Base-by-base conservation (phyloP, 768 basidiomycete genomes). In the Boletellus emodensis region DNA sequence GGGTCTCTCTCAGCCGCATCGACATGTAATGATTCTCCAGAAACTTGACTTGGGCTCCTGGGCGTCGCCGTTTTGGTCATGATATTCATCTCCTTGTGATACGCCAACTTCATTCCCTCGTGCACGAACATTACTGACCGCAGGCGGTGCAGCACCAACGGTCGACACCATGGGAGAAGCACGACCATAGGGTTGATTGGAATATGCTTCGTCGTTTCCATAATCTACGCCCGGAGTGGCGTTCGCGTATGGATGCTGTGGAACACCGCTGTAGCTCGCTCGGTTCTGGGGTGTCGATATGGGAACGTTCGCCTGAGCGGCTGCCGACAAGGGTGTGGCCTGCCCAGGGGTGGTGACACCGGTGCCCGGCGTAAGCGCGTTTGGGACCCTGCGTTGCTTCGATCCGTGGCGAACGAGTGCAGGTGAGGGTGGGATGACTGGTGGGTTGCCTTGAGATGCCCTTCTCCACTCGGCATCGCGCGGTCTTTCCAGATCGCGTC, bases 121-220 rank as follows among this genome's bases (percentile, higher is more conserved):
- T 49, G 85, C 87, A 45, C 87, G 82, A 51, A 86, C 79, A 58
- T 81, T 79, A 68, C 82, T 88, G 54, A 90, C 68, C 30, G 86
- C 86, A 24, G 85, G 86, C 47, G 84, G 84, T 28, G 78, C 85
- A 35, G 82, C 83, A 37, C 78, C 80, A 40, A 81, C 76, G 45
- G 75, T 82, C 24, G 86, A 79, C 48, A 89, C 79, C 89, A 92
- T 92, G 15, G 88, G 89, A 36, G 89, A 90, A 26, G 81, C 78
- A 45, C 87, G 81, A n/a, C 86, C 85, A 59, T 91, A 91, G 48
- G 72, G 78, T 60, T 78, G 79, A 56, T 79, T 69, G 40, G 74
- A 76, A 59, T 80, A 84, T 22, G 72, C 71, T 54, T 86, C 87
- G 38, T 89, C 85, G 37, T 68, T 73, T 57, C 62, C 53, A 56